phyloP scores from a whole-genome alignment of 306 rosid genomes.

The Abrus precatorius region DNA sequence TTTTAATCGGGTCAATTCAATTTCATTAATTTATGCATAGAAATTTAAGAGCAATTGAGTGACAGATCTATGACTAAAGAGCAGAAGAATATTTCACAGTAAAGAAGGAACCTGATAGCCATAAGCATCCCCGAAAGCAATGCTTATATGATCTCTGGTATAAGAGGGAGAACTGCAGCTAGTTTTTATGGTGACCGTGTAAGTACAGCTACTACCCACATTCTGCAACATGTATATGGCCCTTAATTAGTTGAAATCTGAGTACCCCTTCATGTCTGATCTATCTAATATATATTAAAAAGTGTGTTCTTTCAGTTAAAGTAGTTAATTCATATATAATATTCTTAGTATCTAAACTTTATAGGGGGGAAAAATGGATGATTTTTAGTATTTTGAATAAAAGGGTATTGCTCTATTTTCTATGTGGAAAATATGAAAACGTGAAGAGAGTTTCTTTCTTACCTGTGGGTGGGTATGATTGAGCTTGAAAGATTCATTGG shows the following conservation, averaged over 20 bases:
- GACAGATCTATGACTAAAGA: not conserved
- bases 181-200: constrained; percentile 69
- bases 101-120: constrained; percentile 77
- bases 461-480: constrained; percentile 43
- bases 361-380: not conserved
- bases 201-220: constrained; percentile 62
- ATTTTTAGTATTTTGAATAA: not conserved
- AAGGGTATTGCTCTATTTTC: not conserved
- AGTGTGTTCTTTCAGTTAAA: not conserved
- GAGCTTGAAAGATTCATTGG: constrained; percentile 41
- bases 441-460: not conserved
- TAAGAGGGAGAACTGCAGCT: constrained; percentile 79
- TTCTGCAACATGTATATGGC: constrained; percentile 51
- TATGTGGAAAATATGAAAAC: not conserved
- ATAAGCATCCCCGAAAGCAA: constrained; percentile 84
- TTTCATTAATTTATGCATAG: not conserved
- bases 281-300: not conserved
- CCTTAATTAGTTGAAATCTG: constrained; percentile 15
- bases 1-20: not conserved
- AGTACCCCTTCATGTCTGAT: not conserved
- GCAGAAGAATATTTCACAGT: no score
- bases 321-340: not conserved
- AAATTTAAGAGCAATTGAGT: not conserved
- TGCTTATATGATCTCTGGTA: constrained; percentile 84
- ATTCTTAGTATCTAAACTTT: not conserved